Base-by-base conservation (phyloP, 1,284 basidiomycete species). In the Peniophora sp. region DNA sequence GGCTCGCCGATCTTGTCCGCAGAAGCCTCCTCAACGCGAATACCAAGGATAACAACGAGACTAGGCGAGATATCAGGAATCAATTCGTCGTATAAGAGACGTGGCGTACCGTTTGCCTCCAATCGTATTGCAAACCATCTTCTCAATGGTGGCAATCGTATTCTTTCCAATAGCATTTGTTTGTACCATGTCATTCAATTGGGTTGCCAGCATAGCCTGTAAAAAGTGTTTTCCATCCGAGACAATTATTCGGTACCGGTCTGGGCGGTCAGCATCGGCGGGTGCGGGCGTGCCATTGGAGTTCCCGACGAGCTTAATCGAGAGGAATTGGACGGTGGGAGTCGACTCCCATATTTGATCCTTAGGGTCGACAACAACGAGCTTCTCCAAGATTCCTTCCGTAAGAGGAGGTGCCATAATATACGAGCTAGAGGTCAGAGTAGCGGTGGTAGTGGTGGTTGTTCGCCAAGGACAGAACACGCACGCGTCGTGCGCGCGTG, bases 191-290 rank as follows among this genome's bases (percentile, higher is more conserved):
- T 76, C 61, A 62, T 97, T 97, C 49, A 95, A 77, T 64, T 94
- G 90, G 0, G 95, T 97, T 3, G 93, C 92, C 37, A 99, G 76
- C 97, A 99, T 98, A 27, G 90, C 85, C 67, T 96, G 94, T 49
- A 90, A 75, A 63, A 90, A 95, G 61, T 89, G 70, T 32, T 75
- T 69, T 44, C 94, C 92, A 65, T 97, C 94, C 1, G 87, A 88
- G 32, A 89, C 69, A 60, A 89, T 85, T 52, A 88, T 75, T 53
- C 86, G 80, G 66, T 79, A 85, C 54, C 87, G 73, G 60, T 86
- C 83, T 23, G 65, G 45, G 66, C 68, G 68, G 55, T 20, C 23
- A 57, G 71, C 64, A 63, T 68, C 61, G 50, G 72, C 62, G 56
- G 62, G 69, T 68, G 75, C 22, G 15, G 12, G 23, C 17, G 36